Percentiles rank a stretch among this genome's conserved stretches.
Conservation (phyloP, 805 yeast genomes). For the Metschnikowia picachoensis region DNA sequence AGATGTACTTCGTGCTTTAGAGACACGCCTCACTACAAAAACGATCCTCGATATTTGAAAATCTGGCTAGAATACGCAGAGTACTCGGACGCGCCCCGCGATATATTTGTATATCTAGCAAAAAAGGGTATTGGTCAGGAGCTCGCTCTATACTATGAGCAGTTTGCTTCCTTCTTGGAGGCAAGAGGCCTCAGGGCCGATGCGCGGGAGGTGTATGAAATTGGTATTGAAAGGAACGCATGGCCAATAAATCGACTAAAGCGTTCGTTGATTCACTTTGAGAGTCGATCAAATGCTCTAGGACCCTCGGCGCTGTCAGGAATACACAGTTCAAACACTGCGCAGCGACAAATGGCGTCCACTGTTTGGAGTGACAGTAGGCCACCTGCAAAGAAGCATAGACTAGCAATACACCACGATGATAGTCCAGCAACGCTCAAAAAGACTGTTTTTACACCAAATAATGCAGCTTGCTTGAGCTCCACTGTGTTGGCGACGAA, state of each 20-base stretch:
- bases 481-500: constrained; percentile 49
- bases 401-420: constrained; percentile 36
- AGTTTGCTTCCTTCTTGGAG: constrained; percentile 66
- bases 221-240: constrained; percentile 60
- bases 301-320: background rate
- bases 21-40: constrained; percentile 62
- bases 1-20: constrained; percentile 66
- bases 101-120: constrained; percentile 65
- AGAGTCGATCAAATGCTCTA: constrained; percentile 11
- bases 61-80: constrained; percentile 80
- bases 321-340: constrained; percentile 4
- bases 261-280: constrained; percentile 41
- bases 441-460: constrained; percentile 18
- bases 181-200: constrained; percentile 41
- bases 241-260: constrained; percentile 49
- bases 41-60: constrained; percentile 76
- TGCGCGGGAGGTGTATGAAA: constrained; percentile 56
- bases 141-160: constrained; percentile 73
- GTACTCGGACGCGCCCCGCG: constrained; percentile 65
- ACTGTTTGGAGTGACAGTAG: constrained; percentile 9
- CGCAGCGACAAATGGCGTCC: constrained; percentile 18
- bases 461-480: constrained; percentile 39
- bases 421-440: constrained; percentile 6
- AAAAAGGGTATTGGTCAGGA: constrained; percentile 66
- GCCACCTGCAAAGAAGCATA: constrained; percentile 21